A percentile compares a stretch with the other conserved stretches of the same genome.
These are phyloP conservation scores for Diaporthe citriasiana DNA, from an alignment of 2,329 filamentous ascomycete species.

Conservation along the genomic window DNA sequence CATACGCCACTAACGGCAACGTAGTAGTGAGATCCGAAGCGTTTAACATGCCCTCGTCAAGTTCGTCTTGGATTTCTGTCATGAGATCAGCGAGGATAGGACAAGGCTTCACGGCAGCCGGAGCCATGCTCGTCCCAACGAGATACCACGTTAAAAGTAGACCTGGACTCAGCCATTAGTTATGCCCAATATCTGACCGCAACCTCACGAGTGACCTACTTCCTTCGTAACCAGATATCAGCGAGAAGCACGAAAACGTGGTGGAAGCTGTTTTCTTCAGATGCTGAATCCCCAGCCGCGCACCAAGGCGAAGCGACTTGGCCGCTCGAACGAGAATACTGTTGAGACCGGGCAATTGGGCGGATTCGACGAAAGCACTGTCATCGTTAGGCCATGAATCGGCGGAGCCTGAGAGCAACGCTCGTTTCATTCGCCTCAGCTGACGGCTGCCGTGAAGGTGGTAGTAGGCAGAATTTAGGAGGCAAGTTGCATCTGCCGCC, in stretches of 20 bases:
- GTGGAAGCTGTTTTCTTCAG: constrained; percentile 1
- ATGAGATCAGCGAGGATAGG: background rate
- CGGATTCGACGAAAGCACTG: background rate
- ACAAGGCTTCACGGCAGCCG: background rate
- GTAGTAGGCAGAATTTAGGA: constrained; percentile 8
- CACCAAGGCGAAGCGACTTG: constrained; percentile 4
- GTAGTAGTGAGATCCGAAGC: background rate
- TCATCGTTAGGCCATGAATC: background rate
- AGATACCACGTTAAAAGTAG: constrained; percentile 7
- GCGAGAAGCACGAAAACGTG: constrained; percentile 4
- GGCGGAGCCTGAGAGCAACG: background rate
- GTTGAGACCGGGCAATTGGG: constrained; percentile 9
- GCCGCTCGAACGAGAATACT: background rate
- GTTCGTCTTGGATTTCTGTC: constrained; percentile 2
- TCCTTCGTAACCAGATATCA: background rate
- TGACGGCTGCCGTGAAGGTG: constrained; percentile 7
- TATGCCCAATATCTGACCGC: background rate
- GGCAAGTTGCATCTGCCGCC: background rate
- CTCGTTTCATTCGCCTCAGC: background rate
- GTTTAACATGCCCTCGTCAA: background rate
- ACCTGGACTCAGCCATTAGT: background rate
- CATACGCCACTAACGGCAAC: background rate
- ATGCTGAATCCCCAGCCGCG: constrained; percentile 1
- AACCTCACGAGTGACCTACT: background rate
- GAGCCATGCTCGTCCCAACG: background rate